Conservation (phyloP, 495 filamentous ascomycete genomes). For the Parathielavia appendiculata region DNA sequence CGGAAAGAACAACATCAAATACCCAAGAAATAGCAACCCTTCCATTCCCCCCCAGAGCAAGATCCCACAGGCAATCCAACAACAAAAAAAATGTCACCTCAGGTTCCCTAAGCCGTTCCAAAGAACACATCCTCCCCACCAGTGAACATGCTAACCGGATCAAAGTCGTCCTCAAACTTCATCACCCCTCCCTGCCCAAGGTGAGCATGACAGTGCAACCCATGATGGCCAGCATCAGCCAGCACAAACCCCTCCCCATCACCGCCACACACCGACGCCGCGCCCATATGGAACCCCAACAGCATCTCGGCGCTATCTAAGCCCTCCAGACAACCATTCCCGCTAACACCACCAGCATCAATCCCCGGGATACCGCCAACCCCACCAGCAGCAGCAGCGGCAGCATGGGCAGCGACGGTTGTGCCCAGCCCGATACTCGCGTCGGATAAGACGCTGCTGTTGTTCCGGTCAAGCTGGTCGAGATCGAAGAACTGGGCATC, state of each 20-base stretch:
- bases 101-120: constrained; percentile 23
- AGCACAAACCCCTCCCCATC: not conserved
- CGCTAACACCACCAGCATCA: not conserved
- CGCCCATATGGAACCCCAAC: not conserved
- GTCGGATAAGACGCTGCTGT: constrained; percentile 28
- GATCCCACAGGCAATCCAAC: not conserved
- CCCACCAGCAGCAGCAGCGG: constrained; percentile 14
- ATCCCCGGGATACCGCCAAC: not conserved
- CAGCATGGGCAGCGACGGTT: constrained; percentile 29
- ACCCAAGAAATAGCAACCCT: not conserved
- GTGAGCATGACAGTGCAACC: not conserved
- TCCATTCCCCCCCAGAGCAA: too few species aligned
- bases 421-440: constrained; percentile 32
- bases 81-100: not conserved
- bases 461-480: not conserved
- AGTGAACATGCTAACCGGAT: constrained; percentile 39
- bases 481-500: constrained; percentile 40
- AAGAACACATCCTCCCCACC: constrained; percentile 45
- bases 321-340: not conserved
- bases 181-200: not conserved
- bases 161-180: constrained; percentile 30
- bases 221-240: not conserved
- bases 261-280: too few species aligned
- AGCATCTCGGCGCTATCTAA: not conserved
- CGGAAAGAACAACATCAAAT: not conserved